A percentile compares a stretch with the other conserved stretches of the same genome.
Conservation (phyloP, 2,329 filamentous ascomycete species). For the Cercospora zeina region DNA sequence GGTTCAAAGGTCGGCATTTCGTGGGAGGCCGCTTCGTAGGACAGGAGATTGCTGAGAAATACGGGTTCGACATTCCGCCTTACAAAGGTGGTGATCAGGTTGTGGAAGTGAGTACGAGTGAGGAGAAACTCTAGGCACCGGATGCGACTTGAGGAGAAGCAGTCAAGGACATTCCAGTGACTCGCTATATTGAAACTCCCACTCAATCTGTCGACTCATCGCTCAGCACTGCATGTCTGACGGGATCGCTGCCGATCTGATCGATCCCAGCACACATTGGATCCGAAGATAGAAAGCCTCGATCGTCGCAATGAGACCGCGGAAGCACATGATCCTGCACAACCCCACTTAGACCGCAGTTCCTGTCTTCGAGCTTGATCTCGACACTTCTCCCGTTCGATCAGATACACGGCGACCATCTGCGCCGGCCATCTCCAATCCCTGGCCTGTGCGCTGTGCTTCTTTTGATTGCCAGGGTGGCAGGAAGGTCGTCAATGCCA, state of each 20-base stretch:
- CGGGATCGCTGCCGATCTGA: too few species aligned
- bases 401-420: not conserved
- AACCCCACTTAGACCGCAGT: not conserved
- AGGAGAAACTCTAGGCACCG: slow-evolving; percentile 43
- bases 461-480: not conserved
- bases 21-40: slow-evolving; percentile 88
- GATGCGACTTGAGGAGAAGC: not conserved
- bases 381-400: not conserved
- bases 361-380: not conserved
- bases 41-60: slow-evolving; percentile 76
- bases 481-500: not conserved
- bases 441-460: too few species aligned
- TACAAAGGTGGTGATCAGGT: slow-evolving; percentile 89
- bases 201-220: too few species aligned
- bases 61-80: slow-evolving; percentile 75
- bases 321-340: not conserved
- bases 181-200: too few species aligned
- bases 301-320: too few species aligned
- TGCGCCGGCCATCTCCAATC: not conserved
- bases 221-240: not conserved
- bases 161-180: not conserved
- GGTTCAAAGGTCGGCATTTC: slow-evolving; percentile 87
- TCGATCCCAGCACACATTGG: too few species aligned
- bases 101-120: slow-evolving; percentile 64
- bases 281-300: too few species aligned